A percentile compares a stretch with the other conserved stretches of the same genome.
Conservation (phyloP, 2,329 filamentous ascomycete genomes). For the Daldinia sp. region DNA sequence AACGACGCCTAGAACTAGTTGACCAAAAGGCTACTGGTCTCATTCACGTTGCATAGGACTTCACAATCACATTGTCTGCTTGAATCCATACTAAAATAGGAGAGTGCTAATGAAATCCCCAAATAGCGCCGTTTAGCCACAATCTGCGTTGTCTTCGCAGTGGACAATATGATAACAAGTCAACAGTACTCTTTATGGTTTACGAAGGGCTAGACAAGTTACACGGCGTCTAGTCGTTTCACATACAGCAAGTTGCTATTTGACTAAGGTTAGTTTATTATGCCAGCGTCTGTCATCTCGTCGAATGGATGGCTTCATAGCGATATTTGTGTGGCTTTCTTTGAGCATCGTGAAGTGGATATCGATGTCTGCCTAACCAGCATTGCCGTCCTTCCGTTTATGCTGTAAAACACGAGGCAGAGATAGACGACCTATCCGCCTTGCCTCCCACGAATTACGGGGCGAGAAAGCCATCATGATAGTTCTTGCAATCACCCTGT, state of each 20-base stretch:
- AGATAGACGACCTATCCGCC: neutral
- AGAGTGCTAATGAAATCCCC: neutral
- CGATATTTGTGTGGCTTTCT: neutral
- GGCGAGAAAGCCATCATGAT: neutral
- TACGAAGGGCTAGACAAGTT: constrained; percentile 1
- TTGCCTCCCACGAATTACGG: neutral
- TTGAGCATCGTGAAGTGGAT: neutral
- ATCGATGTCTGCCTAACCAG: neutral
- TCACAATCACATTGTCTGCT: neutral
- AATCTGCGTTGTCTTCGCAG: neutral
- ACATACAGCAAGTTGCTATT: constrained; percentile 9
- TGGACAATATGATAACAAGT: neutral
- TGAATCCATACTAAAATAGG: neutral
- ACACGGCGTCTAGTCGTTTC: constrained; percentile 17
- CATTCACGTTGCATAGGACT: neutral
- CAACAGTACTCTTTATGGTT: neutral
- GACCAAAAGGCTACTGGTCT: neutral
- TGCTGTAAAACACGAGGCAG: neutral
- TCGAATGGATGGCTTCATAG: constrained; percentile 1
- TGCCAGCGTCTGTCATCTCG: neutral
- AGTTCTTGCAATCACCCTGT: neutral
- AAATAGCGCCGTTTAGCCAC: neutral
- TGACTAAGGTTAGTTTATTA: neutral
- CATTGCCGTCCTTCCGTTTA: neutral
- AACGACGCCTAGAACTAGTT: neutral